Percentiles rank a stretch among this genome's conserved stretches.
phyloP scores from a whole-genome alignment of 768 basidiomycete genomes.

The Sutorius australiensis region DNA sequence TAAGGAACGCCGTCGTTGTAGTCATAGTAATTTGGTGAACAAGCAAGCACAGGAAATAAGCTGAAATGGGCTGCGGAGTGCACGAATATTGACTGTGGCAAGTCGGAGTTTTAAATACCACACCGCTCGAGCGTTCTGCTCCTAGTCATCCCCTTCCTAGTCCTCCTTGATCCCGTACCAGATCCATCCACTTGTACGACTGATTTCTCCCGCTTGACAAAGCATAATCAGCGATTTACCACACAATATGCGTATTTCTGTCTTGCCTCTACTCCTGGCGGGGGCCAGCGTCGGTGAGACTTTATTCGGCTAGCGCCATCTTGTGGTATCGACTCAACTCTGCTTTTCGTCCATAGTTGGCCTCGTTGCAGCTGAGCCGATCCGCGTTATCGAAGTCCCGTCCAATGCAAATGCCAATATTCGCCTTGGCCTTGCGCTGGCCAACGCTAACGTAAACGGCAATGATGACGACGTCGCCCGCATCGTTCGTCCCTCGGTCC shows the following conservation, averaged over 20 bases:
- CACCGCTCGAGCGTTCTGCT: slow-evolving; percentile 2
- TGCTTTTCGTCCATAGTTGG: slow-evolving; percentile 14
- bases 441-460: slow-evolving; percentile 30
- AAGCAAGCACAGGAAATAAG: not conserved
- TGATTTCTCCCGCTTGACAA: not conserved
- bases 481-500: slow-evolving; percentile 13
- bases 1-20: not conserved
- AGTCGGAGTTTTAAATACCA: slow-evolving; percentile 24
- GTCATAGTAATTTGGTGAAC: slow-evolving; percentile 1
- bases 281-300: slow-evolving; percentile 33
- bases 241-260: slow-evolving; percentile 35
- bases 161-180: not conserved
- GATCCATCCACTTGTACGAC: not conserved
- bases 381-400: slow-evolving; percentile 41
- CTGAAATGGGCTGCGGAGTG: slow-evolving; percentile 7
- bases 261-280: slow-evolving; percentile 36
- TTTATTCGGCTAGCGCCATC: not conserved
- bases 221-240: not conserved
- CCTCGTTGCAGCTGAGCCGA: slow-evolving; percentile 47
- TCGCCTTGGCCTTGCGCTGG: slow-evolving; percentile 37
- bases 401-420: slow-evolving; percentile 32
- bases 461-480: slow-evolving; percentile 25
- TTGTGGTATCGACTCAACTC: not conserved
- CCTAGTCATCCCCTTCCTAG: not conserved
- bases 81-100: not conserved